Conservation (phyloP, 805 yeast genomes). For the Candida ascalaphidarum region DNA sequence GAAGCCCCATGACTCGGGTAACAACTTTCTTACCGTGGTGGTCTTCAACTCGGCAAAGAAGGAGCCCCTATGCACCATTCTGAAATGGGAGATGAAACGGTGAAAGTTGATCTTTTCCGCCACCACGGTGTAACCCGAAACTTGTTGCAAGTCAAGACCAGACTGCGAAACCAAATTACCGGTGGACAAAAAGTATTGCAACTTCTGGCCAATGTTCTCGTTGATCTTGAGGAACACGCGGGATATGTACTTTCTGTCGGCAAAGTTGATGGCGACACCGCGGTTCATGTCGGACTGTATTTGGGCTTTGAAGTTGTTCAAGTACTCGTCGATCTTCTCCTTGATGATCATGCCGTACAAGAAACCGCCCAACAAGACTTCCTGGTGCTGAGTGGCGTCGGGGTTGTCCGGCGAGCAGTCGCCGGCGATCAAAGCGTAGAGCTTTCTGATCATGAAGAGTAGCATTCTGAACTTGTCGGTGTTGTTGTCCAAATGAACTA, state of each 20-base stretch:
- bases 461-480: conserved; percentile 81
- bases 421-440: conserved; percentile 91
- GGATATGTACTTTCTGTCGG: conserved; percentile 74
- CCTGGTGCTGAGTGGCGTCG: conserved; percentile 99
- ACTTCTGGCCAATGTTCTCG: conserved; percentile 90
- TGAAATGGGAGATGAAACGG: conserved; percentile 94
- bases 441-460: conserved; percentile 89
- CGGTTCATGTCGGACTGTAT: conserved; percentile 75
- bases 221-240: conserved; percentile 72
- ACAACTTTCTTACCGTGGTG: conserved; percentile 89
- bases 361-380: conserved; percentile 90
- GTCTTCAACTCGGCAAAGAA: conserved; percentile 97
- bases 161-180: conserved; percentile 97
- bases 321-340: conserved; percentile 92
- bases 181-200: conserved; percentile 90
- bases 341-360: conserved; percentile 93
- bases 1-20: conserved; percentile 99
- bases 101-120: conserved; percentile 97
- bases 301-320: conserved; percentile 64
- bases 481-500: conserved; percentile 74
- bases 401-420: conserved; percentile 97
- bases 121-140: conserved; percentile 95
- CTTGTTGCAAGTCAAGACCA: conserved; percentile 96
- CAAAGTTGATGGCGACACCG: conserved; percentile 73
- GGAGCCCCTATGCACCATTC: conserved; percentile 99